Percentiles rank a stretch among this genome's conserved stretches.
Evolutionary conservation across 2,329 filamentous ascomycete genomes (phyloP).

Genomic region (Nigrograna mackinnonii): DNA sequence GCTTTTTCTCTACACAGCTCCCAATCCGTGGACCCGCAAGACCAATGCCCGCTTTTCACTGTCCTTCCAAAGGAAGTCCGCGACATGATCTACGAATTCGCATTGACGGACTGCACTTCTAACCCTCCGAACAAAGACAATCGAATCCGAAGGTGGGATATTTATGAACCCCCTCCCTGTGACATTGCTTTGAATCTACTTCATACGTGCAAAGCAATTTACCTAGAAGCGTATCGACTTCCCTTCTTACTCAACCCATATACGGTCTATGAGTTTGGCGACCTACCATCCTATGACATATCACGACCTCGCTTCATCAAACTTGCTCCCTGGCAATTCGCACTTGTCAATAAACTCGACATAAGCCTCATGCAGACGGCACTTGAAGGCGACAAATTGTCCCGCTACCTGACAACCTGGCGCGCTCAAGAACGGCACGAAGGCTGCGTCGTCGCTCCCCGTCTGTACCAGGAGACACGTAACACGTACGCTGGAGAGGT

Average conservation of each 20-base stretch:
- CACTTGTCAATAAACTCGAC: conserved; percentile 13
- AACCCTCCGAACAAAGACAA: conserved; percentile 7
- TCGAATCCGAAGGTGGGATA: conserved; percentile 2
- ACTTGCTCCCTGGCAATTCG: conserved; percentile 18
- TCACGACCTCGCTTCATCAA: conserved; percentile 2
- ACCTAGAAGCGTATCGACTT: conserved; percentile 15
- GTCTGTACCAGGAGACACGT: conserved; percentile 6
- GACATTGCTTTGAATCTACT: conserved; percentile 14
- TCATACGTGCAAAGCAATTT: conserved; percentile 12
- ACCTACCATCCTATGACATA: conserved; percentile 1
- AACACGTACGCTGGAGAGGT: neutral
- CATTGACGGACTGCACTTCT: conserved; percentile 11
- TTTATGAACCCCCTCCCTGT: neutral
- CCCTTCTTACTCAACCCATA: conserved; percentile 15
- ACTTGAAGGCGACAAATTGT: conserved; percentile 8
- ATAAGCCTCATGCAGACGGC: conserved; percentile 11
- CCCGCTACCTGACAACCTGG: conserved; percentile 6
- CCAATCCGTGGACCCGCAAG: conserved; percentile 1
- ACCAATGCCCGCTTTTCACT: conserved; percentile 4
- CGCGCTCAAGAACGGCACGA: conserved; percentile 3
- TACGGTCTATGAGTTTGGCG: conserved; percentile 8
- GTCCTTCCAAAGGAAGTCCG: conserved; percentile 11
- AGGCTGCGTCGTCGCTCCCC: conserved; percentile 9
- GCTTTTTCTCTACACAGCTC: neutral
- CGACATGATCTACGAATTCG: conserved; percentile 13